Conservation (phyloP, 345 rosid species). For the Clausena lansium region DNA sequence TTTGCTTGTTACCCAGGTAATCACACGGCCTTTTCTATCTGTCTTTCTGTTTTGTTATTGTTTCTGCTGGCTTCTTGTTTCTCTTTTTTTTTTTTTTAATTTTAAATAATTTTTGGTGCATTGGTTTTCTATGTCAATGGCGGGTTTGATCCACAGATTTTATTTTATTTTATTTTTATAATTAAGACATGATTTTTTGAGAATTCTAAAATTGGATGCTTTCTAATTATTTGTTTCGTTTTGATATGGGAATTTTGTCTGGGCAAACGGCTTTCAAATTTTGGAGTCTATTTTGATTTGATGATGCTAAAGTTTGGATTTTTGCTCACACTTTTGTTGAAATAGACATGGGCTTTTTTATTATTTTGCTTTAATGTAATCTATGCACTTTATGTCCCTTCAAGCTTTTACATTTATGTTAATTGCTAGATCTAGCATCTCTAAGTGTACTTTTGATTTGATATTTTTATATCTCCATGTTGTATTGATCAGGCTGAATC, state of each 20-base stretch:
- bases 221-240: too few species aligned
- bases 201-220: not conserved
- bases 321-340: not conserved
- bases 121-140: not conserved
- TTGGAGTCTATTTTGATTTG: slow-evolving; percentile 9
- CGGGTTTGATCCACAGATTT: slow-evolving; percentile 2
- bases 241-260: not conserved
- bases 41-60: not conserved
- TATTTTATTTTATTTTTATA: not conserved
- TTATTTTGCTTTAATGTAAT: slow-evolving; percentile 2
- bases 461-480: slow-evolving; percentile 35
- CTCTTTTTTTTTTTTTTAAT: not conserved
- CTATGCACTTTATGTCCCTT: slow-evolving; percentile 2
- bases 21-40: slow-evolving; percentile 14
- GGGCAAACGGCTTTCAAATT: slow-evolving; percentile 24
- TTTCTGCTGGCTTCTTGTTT: not conserved
- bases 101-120: not conserved
- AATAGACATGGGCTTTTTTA: not conserved
- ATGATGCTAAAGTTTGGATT: not conserved
- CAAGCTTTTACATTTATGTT: slow-evolving; percentile 9
- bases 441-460: slow-evolving; percentile 25
- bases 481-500: slow-evolving; percentile 63
- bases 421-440: slow-evolving; percentile 33
- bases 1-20: slow-evolving; percentile 32
- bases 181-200: not conserved